Evolutionary conservation across 305 asterid species (phyloP).

Genomic region (Rubia balearica): DNA sequence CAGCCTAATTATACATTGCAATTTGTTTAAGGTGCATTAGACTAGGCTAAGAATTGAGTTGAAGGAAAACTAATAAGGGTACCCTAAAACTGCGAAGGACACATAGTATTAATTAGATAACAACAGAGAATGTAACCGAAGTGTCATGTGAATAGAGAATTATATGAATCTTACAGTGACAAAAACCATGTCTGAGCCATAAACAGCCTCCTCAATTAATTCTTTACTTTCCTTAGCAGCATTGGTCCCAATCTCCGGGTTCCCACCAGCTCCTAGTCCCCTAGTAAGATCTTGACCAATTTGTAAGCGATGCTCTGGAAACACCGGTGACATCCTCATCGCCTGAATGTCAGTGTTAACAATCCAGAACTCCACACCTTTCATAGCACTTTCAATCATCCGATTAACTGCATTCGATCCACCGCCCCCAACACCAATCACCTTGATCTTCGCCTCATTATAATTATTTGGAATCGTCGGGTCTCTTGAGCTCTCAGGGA

Average conservation of each 20-base stretch:
- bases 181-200: constrained; percentile 91
- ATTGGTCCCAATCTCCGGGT: constrained; percentile 83
- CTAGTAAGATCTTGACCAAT: constrained; percentile 88
- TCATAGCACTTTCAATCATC: constrained; percentile 86
- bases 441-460: constrained; percentile 49
- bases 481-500: constrained; percentile 42
- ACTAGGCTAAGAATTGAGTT: neutral
- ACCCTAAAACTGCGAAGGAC: neutral
- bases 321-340: constrained; percentile 77
- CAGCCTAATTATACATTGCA: neutral
- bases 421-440: constrained; percentile 96
- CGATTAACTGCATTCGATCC: constrained; percentile 87
- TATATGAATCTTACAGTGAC: constrained; percentile 58
- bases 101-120: too few species aligned
- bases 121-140: constrained; percentile 5
- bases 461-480: constrained; percentile 25
- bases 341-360: constrained; percentile 94
- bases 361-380: constrained; percentile 96
- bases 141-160: constrained; percentile 5
- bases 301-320: constrained; percentile 67
- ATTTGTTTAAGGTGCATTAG: neutral
- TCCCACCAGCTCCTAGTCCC: constrained; percentile 99
- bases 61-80: neutral
- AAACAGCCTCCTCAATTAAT: constrained; percentile 72
- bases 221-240: constrained; percentile 89